Percentiles rank a stretch among this genome's conserved stretches.
Evolutionary conservation across 2,329 filamentous ascomycete genomes (phyloP).

Genomic region (Penicillium brasilianum): DNA sequence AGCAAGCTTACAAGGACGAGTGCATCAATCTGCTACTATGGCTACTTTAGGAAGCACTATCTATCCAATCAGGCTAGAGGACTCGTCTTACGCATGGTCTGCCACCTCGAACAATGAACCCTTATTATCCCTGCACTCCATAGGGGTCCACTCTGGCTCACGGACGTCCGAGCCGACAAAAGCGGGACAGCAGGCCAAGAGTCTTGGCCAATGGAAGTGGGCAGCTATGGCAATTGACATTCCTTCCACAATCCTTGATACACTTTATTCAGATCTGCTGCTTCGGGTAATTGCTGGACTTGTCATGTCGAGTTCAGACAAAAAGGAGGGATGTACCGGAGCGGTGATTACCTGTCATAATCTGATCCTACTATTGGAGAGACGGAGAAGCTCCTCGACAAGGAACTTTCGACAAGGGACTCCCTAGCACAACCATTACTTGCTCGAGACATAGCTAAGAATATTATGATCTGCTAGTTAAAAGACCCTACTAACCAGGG

Average conservation of each 20-base stretch:
- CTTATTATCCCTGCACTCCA: constrained; percentile 7
- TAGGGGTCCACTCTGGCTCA: background rate
- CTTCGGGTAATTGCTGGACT: background rate
- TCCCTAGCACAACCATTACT: background rate
- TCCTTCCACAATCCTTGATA: background rate
- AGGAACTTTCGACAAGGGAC: background rate
- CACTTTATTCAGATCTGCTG: background rate
- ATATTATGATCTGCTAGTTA: background rate
- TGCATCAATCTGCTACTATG: background rate
- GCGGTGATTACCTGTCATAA: background rate
- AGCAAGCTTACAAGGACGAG: background rate
- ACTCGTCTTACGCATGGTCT: background rate
- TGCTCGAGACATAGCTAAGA: background rate
- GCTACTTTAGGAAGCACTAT: constrained; percentile 7
- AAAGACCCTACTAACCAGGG: no score
- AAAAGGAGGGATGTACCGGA: background rate
- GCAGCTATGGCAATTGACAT: background rate
- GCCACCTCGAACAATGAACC: constrained; percentile 5
- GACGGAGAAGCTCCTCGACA: background rate
- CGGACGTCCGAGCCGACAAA: background rate
- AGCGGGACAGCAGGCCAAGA: background rate
- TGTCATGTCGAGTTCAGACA: background rate
- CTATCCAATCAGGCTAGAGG: background rate
- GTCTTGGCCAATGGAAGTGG: background rate
- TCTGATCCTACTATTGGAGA: background rate